A percentile compares a stretch with the other conserved stretches of the same genome.
Evolutionary conservation across 1,284 basidiomycete species (phyloP).

Genomic region (Limonomyces culmigenus): DNA sequence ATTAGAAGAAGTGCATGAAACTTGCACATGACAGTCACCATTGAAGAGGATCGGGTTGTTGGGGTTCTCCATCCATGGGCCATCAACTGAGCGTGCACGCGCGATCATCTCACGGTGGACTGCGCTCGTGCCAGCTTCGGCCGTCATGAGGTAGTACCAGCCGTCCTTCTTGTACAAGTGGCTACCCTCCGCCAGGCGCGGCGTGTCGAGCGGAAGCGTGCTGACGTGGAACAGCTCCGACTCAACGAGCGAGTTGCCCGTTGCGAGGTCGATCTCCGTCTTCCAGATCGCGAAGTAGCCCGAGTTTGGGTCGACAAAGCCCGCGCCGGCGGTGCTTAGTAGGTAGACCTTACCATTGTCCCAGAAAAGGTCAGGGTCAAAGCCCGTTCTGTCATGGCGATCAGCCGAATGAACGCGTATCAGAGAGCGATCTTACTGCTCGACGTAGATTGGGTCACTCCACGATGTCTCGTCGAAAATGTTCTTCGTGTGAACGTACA

Average conservation of each 20-base stretch:
- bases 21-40: background rate
- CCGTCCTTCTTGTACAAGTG: constrained; percentile 6
- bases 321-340: constrained; percentile 1
- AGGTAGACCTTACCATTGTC: background rate
- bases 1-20: background rate
- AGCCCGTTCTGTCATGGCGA: background rate
- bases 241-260: constrained; percentile 6
- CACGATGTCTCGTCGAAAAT: constrained; percentile 4
- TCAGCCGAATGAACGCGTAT: constrained; percentile 1
- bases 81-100: constrained; percentile 4
- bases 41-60: constrained; percentile 7
- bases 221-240: constrained; percentile 4
- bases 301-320: constrained; percentile 5
- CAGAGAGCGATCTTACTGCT: constrained; percentile 1
- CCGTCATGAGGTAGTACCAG: constrained; percentile 5
- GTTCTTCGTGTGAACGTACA: constrained; percentile 1
- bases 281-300: constrained; percentile 7
- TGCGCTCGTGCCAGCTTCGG: constrained; percentile 5
- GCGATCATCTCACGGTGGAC: constrained; percentile 6
- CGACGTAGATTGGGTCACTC: background rate
- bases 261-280: constrained; percentile 7
- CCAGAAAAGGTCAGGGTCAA: background rate
- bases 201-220: constrained; percentile 3
- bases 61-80: constrained; percentile 6
- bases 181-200: constrained; percentile 5